Evolutionary conservation across 1,284 basidiomycete genomes (phyloP), one percentile per base, ranked within the genome.

Genomic region (Heterobasidion occidentale): DNA sequence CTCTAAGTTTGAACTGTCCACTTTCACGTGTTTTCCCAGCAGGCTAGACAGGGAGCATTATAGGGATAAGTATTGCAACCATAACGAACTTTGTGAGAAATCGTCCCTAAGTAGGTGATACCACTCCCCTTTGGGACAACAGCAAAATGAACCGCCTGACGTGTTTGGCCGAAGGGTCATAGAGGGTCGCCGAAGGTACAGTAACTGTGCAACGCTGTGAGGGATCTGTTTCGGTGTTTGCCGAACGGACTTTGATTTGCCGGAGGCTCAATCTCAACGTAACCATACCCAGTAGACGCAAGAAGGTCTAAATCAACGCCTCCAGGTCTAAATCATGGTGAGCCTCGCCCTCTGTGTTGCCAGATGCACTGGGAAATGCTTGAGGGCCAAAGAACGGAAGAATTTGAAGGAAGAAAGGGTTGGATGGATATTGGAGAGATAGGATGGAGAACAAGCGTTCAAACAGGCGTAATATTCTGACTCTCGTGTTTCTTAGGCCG

Each of bases 351-450:
- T 7, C 35, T 27, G 36, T 46, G 49, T 46, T 53, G 47, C 17
- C 52, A 9, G 38, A 19, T 9, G 17, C 46, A 7, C 33, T 45
- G 35, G 52, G 34, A n/a, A 20, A n/a, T 38, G 14, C 33, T 46
- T 38, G 34, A n/a, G 47, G 56, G 9, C 14, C 34, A 51, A 58
- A 52, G 33, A 56, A 58, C 59, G 44, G 59, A 36, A 54, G 58
- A 47, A 57, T 27, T 59, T 47, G 44, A 51, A 45, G 33, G 36
- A 48, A 60, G 59, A 64, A 56, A 35, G 59, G 62, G 72, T 55
- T 73, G 72, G 72, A 74, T 74, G 68, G 64, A 54, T 57, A 50
- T 45, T 57, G 36, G 56, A 55, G 55, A 56, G 60, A 56, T 52
- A 59, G 68, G 72, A 73, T 74, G 71, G 61, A 65, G 62, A 51